Base-by-base conservation (phyloP, 345 rosid species). In the Theobroma cacao region DNA sequence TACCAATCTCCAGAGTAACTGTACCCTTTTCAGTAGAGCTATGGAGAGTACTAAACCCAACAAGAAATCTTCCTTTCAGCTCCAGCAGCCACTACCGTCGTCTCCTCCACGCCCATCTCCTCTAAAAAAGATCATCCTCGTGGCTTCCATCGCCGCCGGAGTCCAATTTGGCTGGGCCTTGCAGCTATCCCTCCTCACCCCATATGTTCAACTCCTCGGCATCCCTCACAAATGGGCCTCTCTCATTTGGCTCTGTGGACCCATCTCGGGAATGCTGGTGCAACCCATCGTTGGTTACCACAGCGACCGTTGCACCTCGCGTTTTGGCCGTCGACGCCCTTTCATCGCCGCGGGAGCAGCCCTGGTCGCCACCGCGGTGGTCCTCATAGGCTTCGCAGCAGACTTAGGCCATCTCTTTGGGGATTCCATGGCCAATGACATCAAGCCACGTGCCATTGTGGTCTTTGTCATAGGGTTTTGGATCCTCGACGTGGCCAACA, bases 161-260 rank as follows among this genome's bases (percentile, higher is more conserved):
- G 43, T 91, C 38, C 93, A 91, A 70, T 91, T 91, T 74, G 96
- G 96, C 0, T 91, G 96, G 96, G 93, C 96, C 4, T 76, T 91
- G 0, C 96, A 91, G 87, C 91, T 91, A 11, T 91, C 96, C n/a
- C 79, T 91, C 1, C 76, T 91, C 26, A 91, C 96, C 12, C 96
- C 96, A 0, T 91, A 91, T 67, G 91, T 91, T 10, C 96, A 91
- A 73, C 89, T 84, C 33, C 81, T 91, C 0, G 93, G 95, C 10
- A 84, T 91, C 41, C 89, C 95, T 9, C 95, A 91, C 80, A 84
- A 83, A 22, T 88, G 92, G 92, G 89, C 95, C 3, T 78, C 95
- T 24, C 84, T 86, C 78, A 88, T 91, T 50, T 91, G 95, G 95
- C 90, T 91, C 41, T 91, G 95, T 41, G 95, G 93, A 7, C 96